Evolutionary conservation across 129 eudicot species (phyloP).

Genomic region (Smallanthus sonchifolius): DNA sequence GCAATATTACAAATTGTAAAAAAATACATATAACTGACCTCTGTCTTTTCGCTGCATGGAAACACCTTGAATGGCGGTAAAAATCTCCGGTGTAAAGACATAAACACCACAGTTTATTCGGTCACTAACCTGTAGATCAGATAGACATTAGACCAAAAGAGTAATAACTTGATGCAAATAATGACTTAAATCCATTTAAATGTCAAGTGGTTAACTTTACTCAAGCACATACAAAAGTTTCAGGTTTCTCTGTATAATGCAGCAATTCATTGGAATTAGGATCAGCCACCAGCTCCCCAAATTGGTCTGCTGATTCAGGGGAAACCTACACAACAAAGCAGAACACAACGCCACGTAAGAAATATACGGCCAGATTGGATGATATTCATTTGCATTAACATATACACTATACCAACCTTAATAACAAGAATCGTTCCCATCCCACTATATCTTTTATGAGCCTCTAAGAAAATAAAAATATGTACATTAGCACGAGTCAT

Average conservation of each 20-base stretch:
- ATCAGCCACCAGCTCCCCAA: slow-evolving; percentile 96
- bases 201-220: slow-evolving; percentile 12
- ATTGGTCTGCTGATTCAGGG: slow-evolving; percentile 90
- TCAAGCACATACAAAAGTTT: slow-evolving; percentile 77
- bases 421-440: slow-evolving; percentile 85
- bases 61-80: slow-evolving; percentile 69
- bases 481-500: neutral
- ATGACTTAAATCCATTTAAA: neutral
- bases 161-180: neutral
- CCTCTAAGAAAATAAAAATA: slow-evolving; percentile 45
- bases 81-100: slow-evolving; percentile 84
- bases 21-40: slow-evolving; percentile 40
- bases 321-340: slow-evolving; percentile 55
- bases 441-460: slow-evolving; percentile 81
- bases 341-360: neutral
- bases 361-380: neutral
- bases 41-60: slow-evolving; percentile 68
- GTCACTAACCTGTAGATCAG: slow-evolving; percentile 78
- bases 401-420: slow-evolving; percentile 45
- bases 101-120: slow-evolving; percentile 92
- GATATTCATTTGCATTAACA: too few species aligned
- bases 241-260: slow-evolving; percentile 98
- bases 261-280: slow-evolving; percentile 70
- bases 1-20: neutral
- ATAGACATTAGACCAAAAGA: slow-evolving; percentile 12